A percentile compares a stretch with the other conserved stretches of the same genome.
Conservation (phyloP, 257 asterid genomes). For the Thymus quinquecostatus region DNA sequence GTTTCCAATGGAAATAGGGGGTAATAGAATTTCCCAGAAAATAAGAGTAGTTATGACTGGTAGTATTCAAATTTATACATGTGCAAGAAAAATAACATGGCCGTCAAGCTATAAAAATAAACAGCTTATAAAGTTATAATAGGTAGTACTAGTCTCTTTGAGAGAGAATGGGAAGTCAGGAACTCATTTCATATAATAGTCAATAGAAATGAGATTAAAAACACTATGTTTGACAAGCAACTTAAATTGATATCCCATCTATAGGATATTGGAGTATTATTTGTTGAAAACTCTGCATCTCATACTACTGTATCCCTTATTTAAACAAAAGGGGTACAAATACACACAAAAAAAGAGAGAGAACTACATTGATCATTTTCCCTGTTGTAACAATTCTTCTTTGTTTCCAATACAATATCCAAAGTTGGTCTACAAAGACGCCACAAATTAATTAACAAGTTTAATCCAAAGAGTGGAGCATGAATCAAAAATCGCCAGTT, state of each 20-base stretch:
- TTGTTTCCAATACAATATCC: background rate
- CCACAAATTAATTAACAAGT: background rate
- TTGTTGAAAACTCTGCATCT: constrained; percentile 1
- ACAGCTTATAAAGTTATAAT: too few relatives aligned
- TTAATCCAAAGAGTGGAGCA: background rate
- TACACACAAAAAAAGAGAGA: background rate
- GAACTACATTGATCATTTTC: background rate
- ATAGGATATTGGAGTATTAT: constrained; percentile 4
- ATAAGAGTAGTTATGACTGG: background rate
- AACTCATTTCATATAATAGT: too few relatives aligned
- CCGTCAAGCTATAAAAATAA: too few relatives aligned
- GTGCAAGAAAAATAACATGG: too few relatives aligned
- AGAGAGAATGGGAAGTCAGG: too few relatives aligned
- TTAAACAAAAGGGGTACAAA: background rate
- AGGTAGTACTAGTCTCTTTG: too few relatives aligned
- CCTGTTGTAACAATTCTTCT: background rate
- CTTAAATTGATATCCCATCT: background rate
- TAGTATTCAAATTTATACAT: too few relatives aligned
- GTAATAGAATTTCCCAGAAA: background rate
- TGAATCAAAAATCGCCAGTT: background rate
- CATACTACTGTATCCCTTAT: background rate
- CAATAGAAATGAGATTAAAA: too few relatives aligned
- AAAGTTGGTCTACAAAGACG: background rate
- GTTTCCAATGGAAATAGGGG: background rate
- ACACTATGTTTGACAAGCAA: too few relatives aligned